These are phyloP conservation scores for Cystobasidiaceae sp. DNA, from an alignment of 1,284 basidiomycete genomes.

Conservation along the genomic window DNA sequence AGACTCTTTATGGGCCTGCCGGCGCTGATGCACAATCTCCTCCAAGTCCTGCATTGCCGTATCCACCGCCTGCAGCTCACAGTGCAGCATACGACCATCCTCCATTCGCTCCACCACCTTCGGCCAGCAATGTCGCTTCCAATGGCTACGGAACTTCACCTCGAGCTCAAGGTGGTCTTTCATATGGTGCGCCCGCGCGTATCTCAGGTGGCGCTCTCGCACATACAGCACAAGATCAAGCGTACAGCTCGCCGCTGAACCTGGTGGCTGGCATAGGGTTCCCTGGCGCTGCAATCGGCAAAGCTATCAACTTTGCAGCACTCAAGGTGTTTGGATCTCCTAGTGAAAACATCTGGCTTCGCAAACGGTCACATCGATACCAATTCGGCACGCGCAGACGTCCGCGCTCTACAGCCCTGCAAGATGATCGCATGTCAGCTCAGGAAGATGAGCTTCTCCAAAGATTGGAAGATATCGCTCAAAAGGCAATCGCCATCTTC, in stretches of 20 bases:
- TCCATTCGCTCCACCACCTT: constrained; percentile 8
- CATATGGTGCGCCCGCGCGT: constrained; percentile 5
- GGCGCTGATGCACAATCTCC: constrained; percentile 10
- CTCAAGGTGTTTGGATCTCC: constrained; percentile 74
- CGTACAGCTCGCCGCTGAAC: constrained; percentile 39
- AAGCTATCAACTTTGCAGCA: constrained; percentile 81
- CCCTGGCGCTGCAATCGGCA: constrained; percentile 52
- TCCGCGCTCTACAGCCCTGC: constrained; percentile 42
- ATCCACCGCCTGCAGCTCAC: constrained; percentile 11
- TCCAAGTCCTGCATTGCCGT: constrained; percentile 20
- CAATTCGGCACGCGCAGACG: constrained; percentile 33
- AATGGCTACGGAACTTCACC: constrained; percentile 29
- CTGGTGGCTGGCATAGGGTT: constrained; percentile 35
- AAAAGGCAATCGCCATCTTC: constrained; percentile 89
- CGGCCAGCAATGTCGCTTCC: not conserved
- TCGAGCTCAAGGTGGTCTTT: not conserved
- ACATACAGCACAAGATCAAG: constrained; percentile 24
- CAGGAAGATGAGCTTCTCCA: constrained; percentile 73
- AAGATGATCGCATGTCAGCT: constrained; percentile 56
- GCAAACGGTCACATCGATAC: constrained; percentile 36
- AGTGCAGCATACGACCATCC: constrained; percentile 18
- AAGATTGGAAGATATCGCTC: constrained; percentile 76
- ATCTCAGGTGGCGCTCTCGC: not conserved
- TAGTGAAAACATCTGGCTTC: constrained; percentile 48
- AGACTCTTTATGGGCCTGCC: not conserved